phyloP scores from a whole-genome alignment of 495 filamentous ascomycete species.

The Hypoxylon trugodes region DNA sequence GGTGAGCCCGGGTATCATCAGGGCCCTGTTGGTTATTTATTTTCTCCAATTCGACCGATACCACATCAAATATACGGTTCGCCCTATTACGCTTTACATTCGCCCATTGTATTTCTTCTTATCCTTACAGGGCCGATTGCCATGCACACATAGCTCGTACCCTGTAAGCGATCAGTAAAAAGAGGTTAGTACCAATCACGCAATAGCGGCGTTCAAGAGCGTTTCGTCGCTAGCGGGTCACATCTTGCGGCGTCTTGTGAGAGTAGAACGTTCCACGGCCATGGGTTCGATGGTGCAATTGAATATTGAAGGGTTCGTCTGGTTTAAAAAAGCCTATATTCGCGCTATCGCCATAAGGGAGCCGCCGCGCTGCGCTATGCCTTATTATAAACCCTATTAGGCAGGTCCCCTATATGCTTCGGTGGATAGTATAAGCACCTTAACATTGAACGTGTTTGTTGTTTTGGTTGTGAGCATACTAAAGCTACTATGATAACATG shows the following conservation, averaged over 20 bases:
- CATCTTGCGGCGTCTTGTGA: conserved; percentile 17
- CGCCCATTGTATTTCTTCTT: neutral
- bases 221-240: conserved; percentile 10
- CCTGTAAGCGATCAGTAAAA: conserved; percentile 21
- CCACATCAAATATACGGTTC: conserved; percentile 8
- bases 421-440: too few relatives aligned
- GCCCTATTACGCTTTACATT: too few relatives aligned
- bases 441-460: too few relatives aligned
- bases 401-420: conserved; percentile 1
- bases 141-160: conserved; percentile 1
- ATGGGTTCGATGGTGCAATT: neutral
- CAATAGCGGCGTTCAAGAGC: conserved; percentile 28
- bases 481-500: too few relatives aligned
- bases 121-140: neutral
- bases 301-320: neutral
- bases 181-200: conserved; percentile 31
- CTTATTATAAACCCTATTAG: neutral
- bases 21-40: neutral
- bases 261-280: neutral
- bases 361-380: neutral
- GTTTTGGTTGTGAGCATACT: neutral
- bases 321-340: too few relatives aligned
- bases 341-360: neutral
- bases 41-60: neutral
- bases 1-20: neutral